Evolutionary conservation across 1,139 yeast species (phyloP), one percentile per base, ranked within the genome.

Genomic region (Yamadazyma buinensis): DNA sequence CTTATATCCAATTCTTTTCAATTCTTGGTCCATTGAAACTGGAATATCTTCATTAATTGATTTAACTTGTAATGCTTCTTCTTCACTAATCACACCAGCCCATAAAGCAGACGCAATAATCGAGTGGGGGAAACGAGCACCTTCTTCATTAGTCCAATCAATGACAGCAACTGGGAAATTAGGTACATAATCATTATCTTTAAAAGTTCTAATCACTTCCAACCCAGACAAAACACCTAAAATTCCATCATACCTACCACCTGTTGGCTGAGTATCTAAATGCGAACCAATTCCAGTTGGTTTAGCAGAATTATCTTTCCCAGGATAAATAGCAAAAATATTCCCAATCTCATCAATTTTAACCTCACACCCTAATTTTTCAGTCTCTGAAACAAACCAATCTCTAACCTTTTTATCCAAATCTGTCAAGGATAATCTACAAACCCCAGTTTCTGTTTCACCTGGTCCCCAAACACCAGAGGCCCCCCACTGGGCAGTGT

Each of bases 101-200:
- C 85, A 82, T 2, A 80, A 85, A 10, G 79, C 71, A 8, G 82
- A 74, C 0, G 83, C 72, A 71, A 80, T 77, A 55, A 78, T 69
- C 28, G 82, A 70, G 57, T 73, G 66, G 6, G 88, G 84, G 50
- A 81, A 82, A 33, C 90, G 59, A 1, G 88, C 87, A 30, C 90
- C 90, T 61, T 82, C 90, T 52, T 82, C 90, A 49, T 82, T 82
- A 48, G 82, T 78, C 90, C 90, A 82, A 50, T 77, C 67, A 30
- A 81, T 67, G 7, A 78, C 67, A 4, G 82, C 80, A 36, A 82
- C 70, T 10, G 87, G 88, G 41, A 67, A 80, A 36, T 78, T 69
- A 11, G 90, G 85, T 13, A 62, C 63, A 46, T 59, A 68, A 26
- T 67, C 58, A 52, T 78, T 75, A 11, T 77, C 85, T 40, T 77